Percentiles rank a stretch among this genome's conserved stretches.
These are phyloP conservation scores for Fusarium proliferatum DNA, from an alignment of 2,329 filamentous ascomycete genomes.

Conservation along the genomic window DNA sequence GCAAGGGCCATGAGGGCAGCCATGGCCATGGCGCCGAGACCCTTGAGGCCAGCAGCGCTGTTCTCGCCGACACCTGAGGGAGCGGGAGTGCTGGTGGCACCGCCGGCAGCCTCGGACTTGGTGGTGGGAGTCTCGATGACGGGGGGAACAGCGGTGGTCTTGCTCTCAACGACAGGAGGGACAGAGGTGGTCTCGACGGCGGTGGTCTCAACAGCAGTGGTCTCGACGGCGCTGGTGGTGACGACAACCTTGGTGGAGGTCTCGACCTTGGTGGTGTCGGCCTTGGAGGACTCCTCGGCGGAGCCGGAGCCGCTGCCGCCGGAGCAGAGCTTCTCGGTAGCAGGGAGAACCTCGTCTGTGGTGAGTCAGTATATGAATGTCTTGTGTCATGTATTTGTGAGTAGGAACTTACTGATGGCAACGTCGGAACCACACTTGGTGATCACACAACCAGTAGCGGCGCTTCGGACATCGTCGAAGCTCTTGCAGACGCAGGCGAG, in stretches of 20 bases:
- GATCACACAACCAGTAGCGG: slow-evolving; percentile 52
- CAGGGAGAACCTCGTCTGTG: slow-evolving; percentile 54
- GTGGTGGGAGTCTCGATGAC: slow-evolving; percentile 22
- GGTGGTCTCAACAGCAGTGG: slow-evolving; percentile 15
- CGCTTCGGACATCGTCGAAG: slow-evolving; percentile 48
- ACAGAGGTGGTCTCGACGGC: slow-evolving; percentile 14
- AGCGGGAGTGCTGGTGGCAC: slow-evolving; percentile 19
- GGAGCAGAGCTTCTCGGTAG: slow-evolving; percentile 51
- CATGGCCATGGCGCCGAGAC: slow-evolving; percentile 50
- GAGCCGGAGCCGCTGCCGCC: slow-evolving; percentile 15
- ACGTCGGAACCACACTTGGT: slow-evolving; percentile 50
- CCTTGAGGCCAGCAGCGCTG: slow-evolving; percentile 48
- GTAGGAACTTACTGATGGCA: slow-evolving; percentile 51
- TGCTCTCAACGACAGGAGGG: slow-evolving; percentile 20
- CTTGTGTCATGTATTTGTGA: not conserved
- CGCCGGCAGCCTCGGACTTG: slow-evolving; percentile 3
- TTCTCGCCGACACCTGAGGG: slow-evolving; percentile 38
- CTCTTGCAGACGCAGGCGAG: slow-evolving; percentile 50
- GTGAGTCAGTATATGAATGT: slow-evolving; percentile 27
- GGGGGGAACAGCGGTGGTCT: slow-evolving; percentile 23
- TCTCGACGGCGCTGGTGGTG: slow-evolving; percentile 5
- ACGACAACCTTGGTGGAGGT: slow-evolving; percentile 20
- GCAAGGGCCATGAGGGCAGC: slow-evolving; percentile 49
- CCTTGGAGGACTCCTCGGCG: slow-evolving; percentile 15
- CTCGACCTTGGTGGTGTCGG: slow-evolving; percentile 5